Conservation (phyloP, 179 eudicot genomes). For the Carnegiea gigantea region DNA sequence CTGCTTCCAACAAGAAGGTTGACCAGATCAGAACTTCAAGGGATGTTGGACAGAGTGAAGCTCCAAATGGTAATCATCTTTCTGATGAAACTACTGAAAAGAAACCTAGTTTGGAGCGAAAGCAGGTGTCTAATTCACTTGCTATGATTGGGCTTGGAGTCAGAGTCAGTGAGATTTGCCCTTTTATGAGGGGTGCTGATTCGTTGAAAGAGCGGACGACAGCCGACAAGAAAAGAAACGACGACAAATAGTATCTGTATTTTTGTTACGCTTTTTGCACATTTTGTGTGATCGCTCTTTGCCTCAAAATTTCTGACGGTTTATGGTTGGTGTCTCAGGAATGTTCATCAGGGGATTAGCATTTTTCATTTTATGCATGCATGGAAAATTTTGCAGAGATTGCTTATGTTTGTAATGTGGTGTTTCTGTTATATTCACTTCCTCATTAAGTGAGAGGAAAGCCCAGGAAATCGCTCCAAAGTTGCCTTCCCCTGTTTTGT, state of each 20-base stretch:
- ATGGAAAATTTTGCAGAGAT: background rate
- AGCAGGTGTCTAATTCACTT: constrained; percentile 16
- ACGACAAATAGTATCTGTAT: constrained; percentile 7
- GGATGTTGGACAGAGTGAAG: background rate
- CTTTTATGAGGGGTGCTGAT: constrained; percentile 55
- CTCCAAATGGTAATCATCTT: constrained; percentile 11
- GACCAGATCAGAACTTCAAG: constrained; percentile 14
- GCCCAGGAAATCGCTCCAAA: no score
- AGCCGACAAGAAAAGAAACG: constrained; percentile 26
- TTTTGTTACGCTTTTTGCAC: background rate
- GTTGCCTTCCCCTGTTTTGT: no score
- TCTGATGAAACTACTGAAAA: constrained; percentile 7
- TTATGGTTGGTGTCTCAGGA: background rate
- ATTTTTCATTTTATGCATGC: background rate
- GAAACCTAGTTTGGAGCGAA: constrained; percentile 18
- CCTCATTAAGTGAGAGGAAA: background rate
- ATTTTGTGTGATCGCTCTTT: no score
- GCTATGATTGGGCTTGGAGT: constrained; percentile 18
- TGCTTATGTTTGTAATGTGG: background rate
- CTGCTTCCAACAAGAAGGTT: constrained; percentile 4
- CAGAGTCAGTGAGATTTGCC: constrained; percentile 41
- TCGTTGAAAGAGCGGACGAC: constrained; percentile 26
- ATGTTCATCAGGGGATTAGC: background rate
- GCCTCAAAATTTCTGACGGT: background rate
- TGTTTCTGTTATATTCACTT: background rate